A percentile compares a stretch with the other conserved stretches of the same genome.
Evolutionary conservation across 2,329 filamentous ascomycete species (phyloP).

Genomic region (Monosporascus cannonballus): DNA sequence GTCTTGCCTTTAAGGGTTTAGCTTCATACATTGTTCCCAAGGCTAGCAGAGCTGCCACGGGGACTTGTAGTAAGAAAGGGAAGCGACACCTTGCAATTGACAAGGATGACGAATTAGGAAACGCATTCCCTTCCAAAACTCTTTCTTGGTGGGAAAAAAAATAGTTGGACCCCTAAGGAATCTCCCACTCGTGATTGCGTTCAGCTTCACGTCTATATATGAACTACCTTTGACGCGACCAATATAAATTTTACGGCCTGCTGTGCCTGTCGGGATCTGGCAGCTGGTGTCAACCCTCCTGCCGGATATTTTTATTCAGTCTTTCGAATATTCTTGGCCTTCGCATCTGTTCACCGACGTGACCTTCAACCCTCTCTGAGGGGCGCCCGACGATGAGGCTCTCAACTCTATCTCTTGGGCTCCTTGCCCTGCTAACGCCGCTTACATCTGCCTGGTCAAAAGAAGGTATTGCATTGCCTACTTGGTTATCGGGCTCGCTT

Average conservation of each 20-base stretch:
- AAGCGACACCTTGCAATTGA: not conserved
- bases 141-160: not conserved
- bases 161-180: not conserved
- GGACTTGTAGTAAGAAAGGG: not conserved
- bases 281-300: too few relatives aligned
- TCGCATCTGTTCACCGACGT: too few relatives aligned
- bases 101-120: not conserved
- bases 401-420: conserved; percentile 58
- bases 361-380: not conserved
- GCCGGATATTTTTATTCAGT: not conserved
- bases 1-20: too few relatives aligned
- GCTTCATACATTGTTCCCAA: too few relatives aligned
- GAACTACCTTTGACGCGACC: too few relatives aligned
- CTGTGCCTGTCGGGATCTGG: too few relatives aligned
- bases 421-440: conserved; percentile 61
- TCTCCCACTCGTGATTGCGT: too few relatives aligned
- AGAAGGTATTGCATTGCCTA: conserved; percentile 56
- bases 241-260: too few relatives aligned
- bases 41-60: not conserved
- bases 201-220: too few relatives aligned
- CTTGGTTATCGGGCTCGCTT: not conserved
- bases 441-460: conserved; percentile 76
- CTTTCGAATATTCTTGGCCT: too few relatives aligned
- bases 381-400: conserved; percentile 62
- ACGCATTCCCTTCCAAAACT: not conserved